Evolutionary conservation across 2,329 filamentous ascomycete species (phyloP).

Genomic region (Teratosphaeria destructans): DNA sequence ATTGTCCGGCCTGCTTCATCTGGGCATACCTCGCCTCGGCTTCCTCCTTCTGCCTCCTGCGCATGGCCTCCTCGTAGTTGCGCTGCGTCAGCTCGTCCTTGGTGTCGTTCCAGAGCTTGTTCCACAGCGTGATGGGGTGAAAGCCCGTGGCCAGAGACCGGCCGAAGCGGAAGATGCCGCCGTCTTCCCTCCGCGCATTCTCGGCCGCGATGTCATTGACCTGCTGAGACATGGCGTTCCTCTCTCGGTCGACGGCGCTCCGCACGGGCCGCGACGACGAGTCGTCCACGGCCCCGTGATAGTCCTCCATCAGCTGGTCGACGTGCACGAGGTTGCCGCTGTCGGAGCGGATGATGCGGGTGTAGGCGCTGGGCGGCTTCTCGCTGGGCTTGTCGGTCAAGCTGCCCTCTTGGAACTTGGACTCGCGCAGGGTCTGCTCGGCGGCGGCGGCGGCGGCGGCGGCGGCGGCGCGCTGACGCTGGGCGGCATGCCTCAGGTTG

Average conservation of each 20-base stretch:
- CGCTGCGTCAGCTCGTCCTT: slow-evolving; percentile 31
- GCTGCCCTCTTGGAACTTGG: slow-evolving; percentile 63
- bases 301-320: slow-evolving; percentile 31
- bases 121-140: slow-evolving; percentile 42
- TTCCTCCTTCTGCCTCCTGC: slow-evolving; percentile 34
- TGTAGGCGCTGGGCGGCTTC: slow-evolving; percentile 58
- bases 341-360: slow-evolving; percentile 32
- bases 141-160: slow-evolving; percentile 45
- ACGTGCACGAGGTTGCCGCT: slow-evolving; percentile 22
- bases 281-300: slow-evolving; percentile 17
- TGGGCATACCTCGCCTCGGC: slow-evolving; percentile 44
- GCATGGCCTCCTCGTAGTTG: slow-evolving; percentile 29
- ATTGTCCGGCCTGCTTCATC: slow-evolving; percentile 43
- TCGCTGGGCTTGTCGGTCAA: slow-evolving; percentile 74
- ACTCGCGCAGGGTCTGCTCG: slow-evolving; percentile 40
- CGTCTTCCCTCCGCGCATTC: slow-evolving; percentile 25
- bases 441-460: background rate
- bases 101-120: slow-evolving; percentile 35
- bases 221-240: slow-evolving; percentile 11
- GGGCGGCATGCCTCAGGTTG: slow-evolving; percentile 24
- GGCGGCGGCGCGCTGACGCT: slow-evolving; percentile 8
- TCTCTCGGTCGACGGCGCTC: slow-evolving; percentile 11
- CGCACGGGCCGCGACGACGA: slow-evolving; percentile 8
- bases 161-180: slow-evolving; percentile 45
- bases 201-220: slow-evolving; percentile 13